Evolutionary conservation across 495 filamentous ascomycete species (phyloP).

Genomic region (Lasiosphaeria miniovina): DNA sequence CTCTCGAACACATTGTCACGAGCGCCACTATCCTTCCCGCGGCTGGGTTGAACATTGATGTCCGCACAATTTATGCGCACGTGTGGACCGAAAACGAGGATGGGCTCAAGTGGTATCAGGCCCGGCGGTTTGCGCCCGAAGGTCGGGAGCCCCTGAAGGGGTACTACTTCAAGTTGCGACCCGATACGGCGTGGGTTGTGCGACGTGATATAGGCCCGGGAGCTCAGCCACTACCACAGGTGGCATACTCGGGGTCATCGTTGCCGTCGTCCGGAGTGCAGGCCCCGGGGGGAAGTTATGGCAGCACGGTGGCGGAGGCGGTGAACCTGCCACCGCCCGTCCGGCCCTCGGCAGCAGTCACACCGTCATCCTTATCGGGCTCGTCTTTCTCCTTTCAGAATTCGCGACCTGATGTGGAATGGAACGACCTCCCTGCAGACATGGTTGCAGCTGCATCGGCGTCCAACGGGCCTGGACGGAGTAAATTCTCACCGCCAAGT

Average conservation of each 20-base stretch:
- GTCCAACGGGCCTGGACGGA: conserved; percentile 2
- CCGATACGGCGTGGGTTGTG: conserved; percentile 75
- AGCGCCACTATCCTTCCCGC: conserved; percentile 34
- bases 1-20: conserved; percentile 59
- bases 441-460: conserved; percentile 34
- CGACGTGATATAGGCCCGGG: conserved; percentile 38
- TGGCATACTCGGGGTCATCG: background rate
- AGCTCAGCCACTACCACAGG: background rate
- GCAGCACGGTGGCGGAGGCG: conserved; percentile 25
- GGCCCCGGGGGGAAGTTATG: background rate
- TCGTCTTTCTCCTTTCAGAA: conserved; percentile 50
- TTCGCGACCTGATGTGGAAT: conserved; percentile 49
- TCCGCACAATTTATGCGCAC: conserved; percentile 70
- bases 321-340: conserved; percentile 26
- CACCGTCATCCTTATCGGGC: conserved; percentile 16
- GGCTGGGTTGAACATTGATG: conserved; percentile 41
- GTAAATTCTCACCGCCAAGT: conserved; percentile 6
- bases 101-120: conserved; percentile 78
- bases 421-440: conserved; percentile 55
- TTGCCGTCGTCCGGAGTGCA: background rate
- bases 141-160: conserved; percentile 55
- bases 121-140: conserved; percentile 67
- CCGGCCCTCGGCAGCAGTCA: conserved; percentile 3
- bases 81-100: conserved; percentile 93
- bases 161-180: conserved; percentile 84